Evolutionary conservation across 2,329 filamentous ascomycete genomes (phyloP).

Genomic region (Fonsecaea nubica): DNA sequence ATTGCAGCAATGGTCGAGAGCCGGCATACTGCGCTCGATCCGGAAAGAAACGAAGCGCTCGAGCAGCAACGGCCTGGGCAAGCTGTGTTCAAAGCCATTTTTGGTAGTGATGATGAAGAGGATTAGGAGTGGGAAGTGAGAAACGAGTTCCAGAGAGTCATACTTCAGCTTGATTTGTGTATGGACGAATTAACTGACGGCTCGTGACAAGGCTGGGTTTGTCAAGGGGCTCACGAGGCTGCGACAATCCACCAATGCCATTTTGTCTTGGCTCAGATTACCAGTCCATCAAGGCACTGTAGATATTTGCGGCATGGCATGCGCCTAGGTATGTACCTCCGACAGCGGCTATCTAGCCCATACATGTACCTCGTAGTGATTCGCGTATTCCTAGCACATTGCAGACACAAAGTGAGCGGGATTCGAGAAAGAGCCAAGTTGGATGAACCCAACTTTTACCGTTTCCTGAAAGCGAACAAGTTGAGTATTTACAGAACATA

Average conservation of each 20-base stretch:
- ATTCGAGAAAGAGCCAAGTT: background rate
- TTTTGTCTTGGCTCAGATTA: background rate
- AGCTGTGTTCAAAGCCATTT: conserved; percentile 88
- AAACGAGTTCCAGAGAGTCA: background rate
- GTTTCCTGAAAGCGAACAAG: background rate
- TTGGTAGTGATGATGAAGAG: conserved; percentile 84
- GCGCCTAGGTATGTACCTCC: background rate
- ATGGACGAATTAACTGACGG: background rate
- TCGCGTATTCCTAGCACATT: background rate
- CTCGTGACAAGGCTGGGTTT: background rate
- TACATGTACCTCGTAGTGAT: background rate
- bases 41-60: conserved; percentile 77
- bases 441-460: background rate
- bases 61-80: conserved; percentile 77
- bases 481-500: background rate
- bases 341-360: background rate
- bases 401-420: background rate
- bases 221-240: background rate
- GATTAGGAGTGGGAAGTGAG: conserved; percentile 43
- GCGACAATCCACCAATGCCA: background rate
- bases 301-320: no score
- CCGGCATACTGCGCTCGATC: conserved; percentile 61
- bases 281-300: background rate
- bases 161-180: background rate
- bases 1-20: conserved; percentile 29